Evolutionary conservation across 306 rosid genomes (phyloP), one percentile per base, ranked within the genome.

Genomic region (Arachis hypogaea): DNA sequence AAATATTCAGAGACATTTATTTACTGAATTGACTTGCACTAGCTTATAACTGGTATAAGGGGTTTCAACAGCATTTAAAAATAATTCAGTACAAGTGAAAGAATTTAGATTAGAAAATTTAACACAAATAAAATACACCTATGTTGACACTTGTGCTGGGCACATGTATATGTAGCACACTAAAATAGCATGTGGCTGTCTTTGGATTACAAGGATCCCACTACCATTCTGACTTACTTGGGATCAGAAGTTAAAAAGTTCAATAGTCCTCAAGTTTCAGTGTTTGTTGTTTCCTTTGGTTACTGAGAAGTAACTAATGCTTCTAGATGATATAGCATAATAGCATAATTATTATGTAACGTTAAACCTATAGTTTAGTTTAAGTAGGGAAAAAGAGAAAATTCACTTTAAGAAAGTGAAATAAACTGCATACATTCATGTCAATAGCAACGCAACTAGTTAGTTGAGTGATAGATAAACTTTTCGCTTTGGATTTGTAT

Each of bases 101-200:
- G 38, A 33, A 33, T 33, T 33, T 33, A 33, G 4, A 33, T 33
- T 33, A 33, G 38, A 33, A 33, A 33, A 33, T 33, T 33, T 2
- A 2, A 2, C 38, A 33, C n/a, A 56, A 40, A 22, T 22, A 22
- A 22, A 63, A 51, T 54, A 60, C 50, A 75, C 6, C 7, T 57
- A 45, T 51, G 5, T 66, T 18, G 49, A 49, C 63, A 69, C 62
- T 43, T 54, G 50, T 54, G 60, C 52, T 77, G 49, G 81, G 42
- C 76, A 69, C 66, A 63, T 71, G 42, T 71, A 69, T 59, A 63
- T 71, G 77, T 38, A 30, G 38, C 38, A 33, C 38, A 60, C 71
- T 45, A 44, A 59, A 33, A 33, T 33, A 33, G 38, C 38, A 2
- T 4, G 38, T 33, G 38, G 38, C 38, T 52, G 74, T 54, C 11